Conservation (phyloP, 1,284 basidiomycete genomes). For the Tremellales sp. region DNA sequence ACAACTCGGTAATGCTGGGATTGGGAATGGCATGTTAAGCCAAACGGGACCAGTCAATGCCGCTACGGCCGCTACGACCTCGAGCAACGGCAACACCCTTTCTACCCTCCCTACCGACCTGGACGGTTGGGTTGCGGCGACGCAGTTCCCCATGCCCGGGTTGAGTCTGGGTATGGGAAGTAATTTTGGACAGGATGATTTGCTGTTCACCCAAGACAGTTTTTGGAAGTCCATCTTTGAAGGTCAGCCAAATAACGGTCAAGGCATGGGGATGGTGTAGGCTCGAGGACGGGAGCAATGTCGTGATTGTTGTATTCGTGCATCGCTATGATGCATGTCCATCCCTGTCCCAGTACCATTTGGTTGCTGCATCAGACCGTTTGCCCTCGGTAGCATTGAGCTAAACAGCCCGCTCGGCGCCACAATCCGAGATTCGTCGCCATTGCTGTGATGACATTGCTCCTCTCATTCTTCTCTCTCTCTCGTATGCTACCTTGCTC, state of each 20-base stretch:
- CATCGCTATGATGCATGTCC: too few relatives aligned
- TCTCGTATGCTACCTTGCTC: too few relatives aligned
- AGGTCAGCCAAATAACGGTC: neutral
- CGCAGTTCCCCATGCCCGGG: neutral
- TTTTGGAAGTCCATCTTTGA: neutral
- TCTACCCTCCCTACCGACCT: neutral
- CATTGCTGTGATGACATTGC: too few relatives aligned
- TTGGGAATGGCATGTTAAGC: neutral
- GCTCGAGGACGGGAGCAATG: too few relatives aligned
- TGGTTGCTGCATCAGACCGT: too few relatives aligned
- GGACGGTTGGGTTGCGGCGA: neutral
- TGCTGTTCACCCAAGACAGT: slow-evolving; percentile 2
- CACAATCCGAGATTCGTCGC: too few relatives aligned
- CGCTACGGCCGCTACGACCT: neutral
- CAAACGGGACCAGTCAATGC: neutral
- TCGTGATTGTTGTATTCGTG: too few relatives aligned
- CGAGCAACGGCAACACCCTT: neutral
- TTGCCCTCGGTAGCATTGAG: too few relatives aligned
- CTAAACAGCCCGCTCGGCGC: too few relatives aligned
- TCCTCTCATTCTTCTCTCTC: too few relatives aligned
- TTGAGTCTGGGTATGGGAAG: neutral
- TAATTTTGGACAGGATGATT: neutral
- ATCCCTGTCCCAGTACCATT: too few relatives aligned
- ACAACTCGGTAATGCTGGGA: neutral
- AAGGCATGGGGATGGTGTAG: neutral